These are phyloP conservation scores for Vigna hirtella DNA, from an alignment of 306 rosid genomes.

Conservation along the genomic window DNA sequence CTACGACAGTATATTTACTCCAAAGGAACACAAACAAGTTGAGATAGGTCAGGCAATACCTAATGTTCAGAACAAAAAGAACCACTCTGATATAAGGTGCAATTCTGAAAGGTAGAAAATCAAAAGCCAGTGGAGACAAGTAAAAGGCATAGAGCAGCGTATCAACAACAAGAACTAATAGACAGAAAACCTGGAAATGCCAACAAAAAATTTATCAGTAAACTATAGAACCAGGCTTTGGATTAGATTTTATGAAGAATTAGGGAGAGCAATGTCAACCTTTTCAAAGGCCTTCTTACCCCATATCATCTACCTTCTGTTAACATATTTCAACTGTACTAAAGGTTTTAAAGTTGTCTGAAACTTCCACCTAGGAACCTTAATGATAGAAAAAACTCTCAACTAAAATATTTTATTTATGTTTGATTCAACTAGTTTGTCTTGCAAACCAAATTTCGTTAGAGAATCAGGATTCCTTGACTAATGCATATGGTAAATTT, in stretches of 20 bases:
- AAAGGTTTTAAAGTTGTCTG: background rate
- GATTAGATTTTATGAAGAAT: background rate
- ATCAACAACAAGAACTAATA: constrained; percentile 74
- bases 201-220: constrained; percentile 41
- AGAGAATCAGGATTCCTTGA: background rate
- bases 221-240: background rate
- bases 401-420: background rate
- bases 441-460: constrained; percentile 10
- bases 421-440: constrained; percentile 12
- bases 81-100: constrained; percentile 94
- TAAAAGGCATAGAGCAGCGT: constrained; percentile 68
- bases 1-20: constrained; percentile 23
- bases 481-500: constrained; percentile 7
- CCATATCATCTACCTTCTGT: background rate
- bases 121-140: constrained; percentile 73
- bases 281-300: background rate
- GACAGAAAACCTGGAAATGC: constrained; percentile 71
- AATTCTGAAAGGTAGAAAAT: constrained; percentile 84
- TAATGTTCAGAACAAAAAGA: constrained; percentile 80
- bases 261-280: background rate
- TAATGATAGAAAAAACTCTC: background rate
- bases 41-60: constrained; percentile 57
- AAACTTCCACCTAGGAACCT: background rate
- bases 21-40: background rate
- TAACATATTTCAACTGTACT: background rate